Percentiles rank a stretch among this genome's conserved stretches.
phyloP scores from a whole-genome alignment of 129 eudicot genomes.

The Erigeron canadensis region DNA sequence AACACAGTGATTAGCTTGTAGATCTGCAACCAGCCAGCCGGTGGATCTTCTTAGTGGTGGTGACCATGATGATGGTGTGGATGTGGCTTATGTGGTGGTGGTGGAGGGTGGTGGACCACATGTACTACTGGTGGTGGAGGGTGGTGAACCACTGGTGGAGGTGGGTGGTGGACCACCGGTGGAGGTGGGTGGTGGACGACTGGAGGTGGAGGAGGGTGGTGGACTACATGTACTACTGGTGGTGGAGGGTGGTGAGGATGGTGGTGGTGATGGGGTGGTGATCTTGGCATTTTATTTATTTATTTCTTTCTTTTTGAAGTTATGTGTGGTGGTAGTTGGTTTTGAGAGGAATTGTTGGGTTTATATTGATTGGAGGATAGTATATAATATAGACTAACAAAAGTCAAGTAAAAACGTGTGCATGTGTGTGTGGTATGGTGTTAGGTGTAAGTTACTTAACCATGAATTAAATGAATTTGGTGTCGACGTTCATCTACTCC shows the following conservation, averaged over 20 bases:
- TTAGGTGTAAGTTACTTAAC: background rate
- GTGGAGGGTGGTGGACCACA: constrained; percentile 29
- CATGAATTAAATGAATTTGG: background rate
- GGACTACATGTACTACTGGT: background rate
- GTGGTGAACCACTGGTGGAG: constrained; percentile 13
- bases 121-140: constrained; percentile 39
- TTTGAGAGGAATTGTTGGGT: background rate
- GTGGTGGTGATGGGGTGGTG: background rate
- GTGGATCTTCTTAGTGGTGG: constrained; percentile 19
- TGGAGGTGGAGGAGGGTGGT: background rate
- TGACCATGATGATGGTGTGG: constrained; percentile 28
- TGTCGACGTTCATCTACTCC: background rate
- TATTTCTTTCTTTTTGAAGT: background rate
- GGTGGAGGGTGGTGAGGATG: constrained; percentile 11
- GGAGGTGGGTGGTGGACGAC: background rate
- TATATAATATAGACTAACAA: background rate
- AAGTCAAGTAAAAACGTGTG: background rate
- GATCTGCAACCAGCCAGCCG: constrained; percentile 18
- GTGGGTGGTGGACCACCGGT: constrained; percentile 4
- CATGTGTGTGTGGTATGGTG: background rate
- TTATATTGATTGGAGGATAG: background rate
- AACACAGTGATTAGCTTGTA: constrained; percentile 7
- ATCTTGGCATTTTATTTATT: constrained; percentile 1
- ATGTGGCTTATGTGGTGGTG: constrained; percentile 36
- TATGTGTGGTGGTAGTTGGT: background rate